Percentiles rank a stretch among this genome's conserved stretches.
These are phyloP conservation scores for Viola odorata DNA, from an alignment of 345 rosid genomes.

Conservation along the genomic window DNA sequence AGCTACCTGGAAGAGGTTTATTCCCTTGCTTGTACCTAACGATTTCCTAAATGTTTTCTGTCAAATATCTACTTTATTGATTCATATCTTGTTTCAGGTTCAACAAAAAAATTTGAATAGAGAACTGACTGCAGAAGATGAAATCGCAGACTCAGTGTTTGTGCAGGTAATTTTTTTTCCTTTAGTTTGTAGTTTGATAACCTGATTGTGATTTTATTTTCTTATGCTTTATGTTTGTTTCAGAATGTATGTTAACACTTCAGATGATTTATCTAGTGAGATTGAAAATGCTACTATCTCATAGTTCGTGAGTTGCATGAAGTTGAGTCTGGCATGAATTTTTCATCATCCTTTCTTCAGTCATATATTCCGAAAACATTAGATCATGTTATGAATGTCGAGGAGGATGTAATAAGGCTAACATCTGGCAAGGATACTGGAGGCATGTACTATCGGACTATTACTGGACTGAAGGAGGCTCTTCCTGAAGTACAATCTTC, in stretches of 20 bases:
- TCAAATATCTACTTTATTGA: no score
- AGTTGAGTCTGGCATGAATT: no score
- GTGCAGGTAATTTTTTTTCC: conserved; percentile 48
- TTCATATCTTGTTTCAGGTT: conserved; percentile 38
- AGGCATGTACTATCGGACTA: conserved; percentile 69
- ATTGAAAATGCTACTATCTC: no score
- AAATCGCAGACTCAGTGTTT: conserved; percentile 88
- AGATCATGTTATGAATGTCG: conserved; percentile 66
- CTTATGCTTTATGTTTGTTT: no score
- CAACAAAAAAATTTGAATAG: conserved; percentile 65
- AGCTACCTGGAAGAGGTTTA: conserved; percentile 81
- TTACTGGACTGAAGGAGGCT: conserved; percentile 77
- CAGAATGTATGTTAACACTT: no score
- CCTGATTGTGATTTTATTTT: no score
- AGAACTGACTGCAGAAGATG: conserved; percentile 70
- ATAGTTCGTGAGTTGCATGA: no score
- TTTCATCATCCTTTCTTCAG: conserved; percentile 30
- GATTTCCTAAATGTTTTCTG: no score
- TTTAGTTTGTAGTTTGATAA: no score
- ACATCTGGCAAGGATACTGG: conserved; percentile 71
- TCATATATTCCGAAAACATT: conserved; percentile 83
- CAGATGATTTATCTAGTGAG: no score
- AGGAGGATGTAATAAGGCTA: conserved; percentile 66
- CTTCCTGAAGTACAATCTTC: conserved; percentile 34
- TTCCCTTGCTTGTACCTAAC: not conserved